Base-by-base conservation (phyloP, 345 rosid genomes). In the Kernera saxatilis region DNA sequence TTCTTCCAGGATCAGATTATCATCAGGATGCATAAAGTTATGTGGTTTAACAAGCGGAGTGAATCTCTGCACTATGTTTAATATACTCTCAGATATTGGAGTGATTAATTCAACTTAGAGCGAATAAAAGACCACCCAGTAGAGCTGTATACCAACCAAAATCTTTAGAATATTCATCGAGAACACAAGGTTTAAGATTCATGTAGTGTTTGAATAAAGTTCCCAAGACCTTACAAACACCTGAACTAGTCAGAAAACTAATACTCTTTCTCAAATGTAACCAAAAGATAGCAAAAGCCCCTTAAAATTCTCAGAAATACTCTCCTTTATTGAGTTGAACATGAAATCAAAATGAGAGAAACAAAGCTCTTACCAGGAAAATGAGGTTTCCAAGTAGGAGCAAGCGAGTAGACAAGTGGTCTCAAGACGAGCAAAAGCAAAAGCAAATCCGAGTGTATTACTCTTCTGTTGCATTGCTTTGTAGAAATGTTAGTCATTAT, bases 121-220 rank as follows among this genome's bases (percentile, higher is more conserved):
- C 36, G n/a, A 15, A n/a, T n/a, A n/a, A 29, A 17, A 22, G 57
- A 63, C n/a, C n/a, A 73, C 18, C 43, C 35, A 56, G n/a, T n/a
- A n/a, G 12, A 27, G 27, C 2, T 27, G 18, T 15, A 75, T 12
- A 50, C 14, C 11, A 58, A 60, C 69, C 23, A 70, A 88, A 91
- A 90, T 87, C 88, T 80, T 84, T 90, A n/a, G 98, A 88, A 73
- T 94, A 94, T 80, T 91, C 99, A 73, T 91, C 97, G 63, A 94
- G 97, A 72, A 94, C 84, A 35, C 87, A 84, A 75, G 96, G 96
- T 70, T 94, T 94, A 68, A 94, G 97, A 77, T 91, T 87, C 99
- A 91, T 94, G 59, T n/a, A n/a, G n/a, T 94, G 88, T 84, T 94
- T 94, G 85, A 82, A 94, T 70, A 94, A 72, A 27, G 97, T 94